Evolutionary conservation across 1,284 basidiomycete genomes (phyloP).

Genomic region (Pseudozyma hubeiensis): DNA sequence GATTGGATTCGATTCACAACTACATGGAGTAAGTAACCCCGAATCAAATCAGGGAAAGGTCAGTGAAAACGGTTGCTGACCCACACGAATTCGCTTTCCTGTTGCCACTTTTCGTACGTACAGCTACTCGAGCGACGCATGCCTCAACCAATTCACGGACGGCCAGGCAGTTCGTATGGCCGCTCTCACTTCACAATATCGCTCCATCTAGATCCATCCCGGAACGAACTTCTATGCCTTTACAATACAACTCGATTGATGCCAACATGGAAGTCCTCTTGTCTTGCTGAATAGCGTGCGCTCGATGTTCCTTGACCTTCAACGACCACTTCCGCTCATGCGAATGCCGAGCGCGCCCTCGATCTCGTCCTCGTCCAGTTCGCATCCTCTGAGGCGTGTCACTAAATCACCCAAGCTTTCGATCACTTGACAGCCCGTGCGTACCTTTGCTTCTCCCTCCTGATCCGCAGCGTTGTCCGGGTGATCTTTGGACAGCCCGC

Average conservation of each 20-base stretch:
- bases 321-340: slow-evolving; percentile 2
- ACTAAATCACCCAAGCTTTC: slow-evolving; percentile 44
- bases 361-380: slow-evolving; percentile 26
- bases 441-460: slow-evolving; percentile 11
- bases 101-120: not conserved
- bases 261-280: not conserved
- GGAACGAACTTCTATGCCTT: too few relatives aligned
- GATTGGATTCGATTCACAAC: slow-evolving; percentile 51
- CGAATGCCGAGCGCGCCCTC: slow-evolving; percentile 25
- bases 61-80: not conserved
- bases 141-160: slow-evolving; percentile 48
- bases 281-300: not conserved
- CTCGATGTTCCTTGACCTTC: not conserved
- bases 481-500: slow-evolving; percentile 19
- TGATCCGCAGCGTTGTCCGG: slow-evolving; percentile 13
- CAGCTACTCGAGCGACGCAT: slow-evolving; percentile 50
- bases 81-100: too few relatives aligned
- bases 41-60: not conserved
- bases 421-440: slow-evolving; percentile 47
- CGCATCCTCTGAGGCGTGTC: slow-evolving; percentile 14
- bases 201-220: slow-evolving; percentile 12
- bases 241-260: too few relatives aligned
- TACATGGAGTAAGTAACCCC: slow-evolving; percentile 52
- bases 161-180: slow-evolving; percentile 53
- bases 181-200: slow-evolving; percentile 32